Conservation (phyloP, 208 protist genomes). For the Leishmania amazonensis region DNA sequence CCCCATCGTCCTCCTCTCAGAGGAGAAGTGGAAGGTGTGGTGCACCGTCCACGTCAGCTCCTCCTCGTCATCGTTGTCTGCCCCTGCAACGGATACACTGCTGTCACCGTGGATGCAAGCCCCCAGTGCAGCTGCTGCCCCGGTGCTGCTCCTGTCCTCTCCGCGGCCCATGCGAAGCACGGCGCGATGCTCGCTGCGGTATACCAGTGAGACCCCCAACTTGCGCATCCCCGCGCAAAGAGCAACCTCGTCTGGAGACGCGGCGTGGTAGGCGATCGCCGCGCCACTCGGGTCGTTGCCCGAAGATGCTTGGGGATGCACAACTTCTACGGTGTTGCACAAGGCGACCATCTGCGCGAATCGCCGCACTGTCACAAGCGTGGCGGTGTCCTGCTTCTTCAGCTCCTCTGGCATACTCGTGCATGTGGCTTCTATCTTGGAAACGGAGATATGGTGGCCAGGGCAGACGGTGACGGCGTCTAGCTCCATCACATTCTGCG, state of each 20-base stretch:
- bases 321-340: slow-evolving; percentile 90
- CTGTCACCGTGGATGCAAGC: background rate
- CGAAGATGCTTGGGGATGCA: background rate
- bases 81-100: too few species aligned
- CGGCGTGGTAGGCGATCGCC: slow-evolving; percentile 65
- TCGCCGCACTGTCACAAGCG: slow-evolving; percentile 27
- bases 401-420: slow-evolving; percentile 3
- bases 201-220: slow-evolving; percentile 57
- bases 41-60: slow-evolving; percentile 68
- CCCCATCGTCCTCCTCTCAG: slow-evolving; percentile 89
- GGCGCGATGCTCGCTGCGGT: slow-evolving; percentile 28
- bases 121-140: background rate
- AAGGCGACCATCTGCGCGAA: slow-evolving; percentile 80
- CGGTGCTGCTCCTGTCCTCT: background rate
- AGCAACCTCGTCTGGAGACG: slow-evolving; percentile 96
- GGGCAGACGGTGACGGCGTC: slow-evolving; percentile 51
- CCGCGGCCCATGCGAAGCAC: slow-evolving; percentile 26
- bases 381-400: background rate
- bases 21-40: slow-evolving; percentile 86
- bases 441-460: slow-evolving; percentile 25
- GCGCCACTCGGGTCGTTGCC: background rate
- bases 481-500: slow-evolving; percentile 95
- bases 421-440: slow-evolving; percentile 8
- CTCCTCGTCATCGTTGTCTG: background rate
- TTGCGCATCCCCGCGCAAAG: slow-evolving; percentile 77